phyloP scores from a whole-genome alignment of 257 asterid species.

The Capsicum rhomboideum region DNA sequence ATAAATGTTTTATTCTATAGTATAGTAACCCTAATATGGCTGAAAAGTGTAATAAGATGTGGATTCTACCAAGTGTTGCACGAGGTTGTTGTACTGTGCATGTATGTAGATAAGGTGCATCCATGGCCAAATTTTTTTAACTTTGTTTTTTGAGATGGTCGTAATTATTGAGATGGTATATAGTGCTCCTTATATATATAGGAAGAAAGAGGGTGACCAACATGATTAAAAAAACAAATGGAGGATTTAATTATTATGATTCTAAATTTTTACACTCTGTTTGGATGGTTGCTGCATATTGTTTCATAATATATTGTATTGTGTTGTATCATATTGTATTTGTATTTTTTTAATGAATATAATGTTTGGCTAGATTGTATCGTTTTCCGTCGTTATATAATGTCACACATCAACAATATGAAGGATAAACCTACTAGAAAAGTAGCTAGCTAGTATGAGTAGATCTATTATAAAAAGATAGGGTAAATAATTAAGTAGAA shows the following conservation, averaged over 20 bases:
- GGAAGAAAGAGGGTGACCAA: not conserved
- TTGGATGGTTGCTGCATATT: too few relatives aligned
- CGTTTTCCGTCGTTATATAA: too few relatives aligned
- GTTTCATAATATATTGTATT: too few relatives aligned
- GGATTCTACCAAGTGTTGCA: slow-evolving; percentile 46
- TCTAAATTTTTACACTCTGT: too few relatives aligned
- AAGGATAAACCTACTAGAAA: too few relatives aligned
- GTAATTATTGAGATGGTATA: not conserved
- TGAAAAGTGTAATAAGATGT: slow-evolving; percentile 42
- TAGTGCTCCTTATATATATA: not conserved
- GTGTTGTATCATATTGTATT: not conserved
- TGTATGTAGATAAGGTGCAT: slow-evolving; percentile 30
- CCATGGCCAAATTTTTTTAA: not conserved
- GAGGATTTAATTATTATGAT: too few relatives aligned
- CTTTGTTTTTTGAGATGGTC: not conserved
- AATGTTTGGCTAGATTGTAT: too few relatives aligned
- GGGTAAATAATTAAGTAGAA: too few relatives aligned
- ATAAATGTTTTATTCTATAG: slow-evolving; percentile 45
- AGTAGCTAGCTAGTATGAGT: too few relatives aligned
- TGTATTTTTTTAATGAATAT: too few relatives aligned
- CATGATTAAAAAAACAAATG: not conserved
- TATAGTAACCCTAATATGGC: slow-evolving; percentile 45
- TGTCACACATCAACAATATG: too few relatives aligned
- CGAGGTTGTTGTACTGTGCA: slow-evolving; percentile 61
- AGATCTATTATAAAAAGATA: too few relatives aligned